Conservation (phyloP, 2,329 filamentous ascomycete species). For the Botrytis tulipae region DNA sequence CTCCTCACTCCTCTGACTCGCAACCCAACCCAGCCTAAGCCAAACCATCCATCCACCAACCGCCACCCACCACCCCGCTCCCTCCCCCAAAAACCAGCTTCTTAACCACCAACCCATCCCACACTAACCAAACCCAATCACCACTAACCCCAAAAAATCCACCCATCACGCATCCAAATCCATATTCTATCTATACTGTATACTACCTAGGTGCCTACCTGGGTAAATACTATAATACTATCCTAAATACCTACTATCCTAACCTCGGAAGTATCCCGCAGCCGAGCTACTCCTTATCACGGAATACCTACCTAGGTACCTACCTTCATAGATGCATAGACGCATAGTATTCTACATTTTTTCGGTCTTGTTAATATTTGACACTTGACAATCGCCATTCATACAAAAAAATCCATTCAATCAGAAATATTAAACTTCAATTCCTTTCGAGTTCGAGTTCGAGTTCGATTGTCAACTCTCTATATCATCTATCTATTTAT, state of each 20-base stretch:
- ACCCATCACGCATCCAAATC: not conserved
- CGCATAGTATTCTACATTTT: too few relatives aligned
- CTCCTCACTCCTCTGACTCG: not conserved
- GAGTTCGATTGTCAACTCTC: not conserved
- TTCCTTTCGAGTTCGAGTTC: not conserved
- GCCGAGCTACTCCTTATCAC: not conserved
- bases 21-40: too few relatives aligned
- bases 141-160: not conserved
- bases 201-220: too few relatives aligned
- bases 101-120: not conserved
- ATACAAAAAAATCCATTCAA: too few relatives aligned
- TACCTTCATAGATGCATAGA: too few relatives aligned
- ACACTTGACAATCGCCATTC: too few relatives aligned
- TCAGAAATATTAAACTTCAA: not conserved
- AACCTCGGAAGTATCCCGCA: not conserved
- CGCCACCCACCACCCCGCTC: not conserved
- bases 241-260: not conserved
- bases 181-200: not conserved
- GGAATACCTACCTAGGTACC: too few relatives aligned
- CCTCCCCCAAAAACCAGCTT: not conserved
- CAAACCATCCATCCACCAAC: too few relatives aligned
- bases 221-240: too few relatives aligned
- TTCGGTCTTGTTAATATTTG: too few relatives aligned
- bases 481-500: not conserved
- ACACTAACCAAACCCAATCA: not conserved